Percentiles rank a stretch among this genome's conserved stretches.
These are phyloP conservation scores for Brassica nigra DNA, from an alignment of 345 rosid species.

Conservation along the genomic window DNA sequence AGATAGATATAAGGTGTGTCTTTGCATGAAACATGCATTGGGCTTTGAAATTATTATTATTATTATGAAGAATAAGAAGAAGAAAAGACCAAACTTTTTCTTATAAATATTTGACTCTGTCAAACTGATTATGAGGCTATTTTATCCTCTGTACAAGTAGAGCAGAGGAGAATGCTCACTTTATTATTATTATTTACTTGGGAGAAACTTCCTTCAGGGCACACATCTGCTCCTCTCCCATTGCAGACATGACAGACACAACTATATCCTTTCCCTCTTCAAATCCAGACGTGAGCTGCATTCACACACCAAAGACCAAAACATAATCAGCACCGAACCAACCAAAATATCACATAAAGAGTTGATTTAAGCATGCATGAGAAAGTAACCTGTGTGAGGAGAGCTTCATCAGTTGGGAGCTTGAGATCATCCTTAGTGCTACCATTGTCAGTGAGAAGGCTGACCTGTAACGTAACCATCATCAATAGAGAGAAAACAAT, in stretches of 20 bases:
- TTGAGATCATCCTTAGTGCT: constrained; percentile 74
- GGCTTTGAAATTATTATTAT: neutral
- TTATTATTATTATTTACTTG: constrained; percentile 22
- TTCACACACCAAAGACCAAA: neutral
- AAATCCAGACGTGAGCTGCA: constrained; percentile 69
- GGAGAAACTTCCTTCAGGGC: constrained; percentile 75
- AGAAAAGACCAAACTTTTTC: constrained; percentile 6
- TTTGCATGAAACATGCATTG: constrained; percentile 1
- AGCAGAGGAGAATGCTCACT: neutral
- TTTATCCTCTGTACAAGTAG: constrained; percentile 10
- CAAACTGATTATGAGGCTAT: neutral
- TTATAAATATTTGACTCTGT: neutral
- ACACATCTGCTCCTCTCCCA: constrained; percentile 90
- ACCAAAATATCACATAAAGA: neutral
- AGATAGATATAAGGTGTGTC: constrained; percentile 16
- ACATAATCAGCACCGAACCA: neutral
- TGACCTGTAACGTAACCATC: constrained; percentile 46
- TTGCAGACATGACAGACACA: constrained; percentile 72
- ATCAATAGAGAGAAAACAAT: neutral
- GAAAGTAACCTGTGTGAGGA: constrained; percentile 54
- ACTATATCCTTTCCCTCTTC: constrained; percentile 71
- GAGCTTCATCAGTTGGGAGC: constrained; percentile 70
- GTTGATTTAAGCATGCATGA: neutral
- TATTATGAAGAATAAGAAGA: neutral
- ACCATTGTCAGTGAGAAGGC: constrained; percentile 70